Base-by-base conservation (phyloP, 352 stramenopile genomes). In the Thalassiosira livingstoniorum region DNA sequence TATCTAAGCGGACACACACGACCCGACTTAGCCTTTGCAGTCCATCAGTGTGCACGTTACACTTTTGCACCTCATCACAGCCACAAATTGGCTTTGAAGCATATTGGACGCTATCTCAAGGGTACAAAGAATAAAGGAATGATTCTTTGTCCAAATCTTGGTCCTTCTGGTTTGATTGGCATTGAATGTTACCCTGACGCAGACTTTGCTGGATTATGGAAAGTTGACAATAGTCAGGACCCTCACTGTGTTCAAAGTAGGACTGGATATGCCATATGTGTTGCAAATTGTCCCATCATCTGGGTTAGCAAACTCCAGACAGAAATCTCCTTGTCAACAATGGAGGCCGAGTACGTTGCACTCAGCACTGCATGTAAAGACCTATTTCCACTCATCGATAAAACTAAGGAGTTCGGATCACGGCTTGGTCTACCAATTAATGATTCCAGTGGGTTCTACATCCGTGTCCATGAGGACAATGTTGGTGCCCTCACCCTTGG, bases 11-110 rank as follows among this genome's bases (percentile, higher is more conserved):
- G 21, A 7, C 47, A 58, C 47, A 58, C 4, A 7, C 7, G 47
- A n/a, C 47, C 47, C 21, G 47, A 58, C 47, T 29, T 58, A 15
- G 7, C 47, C 4, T 58, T 58, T 23, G 81, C 81, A 23, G 65
- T 83, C 1, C 51, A 71, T 43, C 70, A 82, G 72, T 85, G 76
- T 73, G 81, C 81, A 13, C 18, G 76, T 2, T 88, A 82, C 43
- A 62, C 45, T 10, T 53, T 74, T 32, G n/a, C 21, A 29, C 47
- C 47, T 29, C 21, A 58, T 29, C 47, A 25, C n/a, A 15, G 21
- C 4, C 47, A 58, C n/a, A n/a, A 58, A 58, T 10, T 58, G 4
- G n/a, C 47, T 7, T n/a, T 58, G 11, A 58, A 58, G 21, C 47
- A 23, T 11, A 58, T 58, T 58, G 47, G 11, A 5, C 47, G 21